Evolutionary conservation across 805 yeast genomes (phyloP).

Genomic region (Dipodascus geniculatus): DNA sequence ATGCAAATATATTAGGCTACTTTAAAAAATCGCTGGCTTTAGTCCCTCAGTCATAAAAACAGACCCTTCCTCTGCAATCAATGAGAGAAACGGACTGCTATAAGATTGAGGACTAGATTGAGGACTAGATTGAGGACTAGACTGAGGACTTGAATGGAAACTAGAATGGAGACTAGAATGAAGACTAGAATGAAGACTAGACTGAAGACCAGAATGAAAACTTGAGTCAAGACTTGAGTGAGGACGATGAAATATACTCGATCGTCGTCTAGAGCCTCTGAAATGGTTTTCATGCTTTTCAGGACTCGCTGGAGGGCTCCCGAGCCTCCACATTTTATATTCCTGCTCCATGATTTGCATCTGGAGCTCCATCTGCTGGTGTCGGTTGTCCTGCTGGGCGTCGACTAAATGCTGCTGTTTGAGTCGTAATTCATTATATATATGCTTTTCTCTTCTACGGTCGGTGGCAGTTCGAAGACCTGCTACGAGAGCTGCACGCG

Average conservation of each 20-base stretch:
- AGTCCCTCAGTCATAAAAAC: too few relatives aligned
- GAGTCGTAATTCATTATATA: not conserved
- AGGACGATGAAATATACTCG: not conserved
- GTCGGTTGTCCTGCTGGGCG: not conserved
- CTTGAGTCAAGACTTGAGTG: too few relatives aligned
- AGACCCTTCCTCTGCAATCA: too few relatives aligned
- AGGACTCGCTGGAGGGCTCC: not conserved
- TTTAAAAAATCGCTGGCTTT: too few relatives aligned
- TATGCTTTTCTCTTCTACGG: constrained; percentile 13
- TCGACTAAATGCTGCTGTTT: not conserved
- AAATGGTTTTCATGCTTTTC: not conserved
- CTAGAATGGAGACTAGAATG: too few relatives aligned
- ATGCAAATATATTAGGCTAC: too few relatives aligned
- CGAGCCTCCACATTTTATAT: not conserved
- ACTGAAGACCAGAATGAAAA: too few relatives aligned
- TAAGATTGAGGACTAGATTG: too few relatives aligned
- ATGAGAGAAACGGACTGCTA: too few relatives aligned
- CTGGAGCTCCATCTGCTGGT: not conserved
- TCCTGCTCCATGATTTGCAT: not conserved
- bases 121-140: too few relatives aligned
- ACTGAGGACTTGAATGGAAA: too few relatives aligned
- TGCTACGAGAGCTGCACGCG: constrained; percentile 20
- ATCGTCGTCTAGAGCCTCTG: not conserved
- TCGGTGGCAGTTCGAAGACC: constrained; percentile 20
- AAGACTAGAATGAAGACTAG: too few relatives aligned